phyloP scores from a whole-genome alignment of 148 eudicot species.

The Diospyros kaki region DNA sequence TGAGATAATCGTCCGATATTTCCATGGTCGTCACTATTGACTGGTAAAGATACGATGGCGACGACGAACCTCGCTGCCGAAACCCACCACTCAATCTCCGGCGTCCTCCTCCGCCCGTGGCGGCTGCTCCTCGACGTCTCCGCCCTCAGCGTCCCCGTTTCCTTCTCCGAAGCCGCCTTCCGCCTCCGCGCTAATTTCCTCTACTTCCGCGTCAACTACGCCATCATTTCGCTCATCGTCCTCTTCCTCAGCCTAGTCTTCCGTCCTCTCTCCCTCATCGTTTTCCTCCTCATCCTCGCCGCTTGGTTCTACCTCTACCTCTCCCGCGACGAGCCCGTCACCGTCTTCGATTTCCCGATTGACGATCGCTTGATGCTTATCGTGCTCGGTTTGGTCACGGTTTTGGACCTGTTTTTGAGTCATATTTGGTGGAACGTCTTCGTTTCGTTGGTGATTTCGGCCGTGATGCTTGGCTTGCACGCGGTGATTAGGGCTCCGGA shows the following conservation, averaged over 20 bases:
- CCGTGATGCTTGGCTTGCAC: conserved; percentile 29
- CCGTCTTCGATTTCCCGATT: conserved; percentile 20
- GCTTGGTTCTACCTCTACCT: conserved; percentile 27
- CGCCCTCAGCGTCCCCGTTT: conserved; percentile 34
- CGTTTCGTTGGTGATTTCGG: conserved; percentile 21
- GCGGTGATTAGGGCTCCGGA: conserved; percentile 46
- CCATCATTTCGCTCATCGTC: conserved; percentile 22
- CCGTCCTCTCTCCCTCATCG: conserved; percentile 42
- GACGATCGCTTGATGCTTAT: conserved; percentile 35
- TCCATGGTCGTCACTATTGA: too few species aligned
- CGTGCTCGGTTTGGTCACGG: conserved; percentile 18
- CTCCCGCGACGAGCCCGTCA: conserved; percentile 25
- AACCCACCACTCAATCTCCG: not conserved
- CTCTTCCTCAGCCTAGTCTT: conserved; percentile 34
- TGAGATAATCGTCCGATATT: too few species aligned
- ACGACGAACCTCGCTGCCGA: too few species aligned
- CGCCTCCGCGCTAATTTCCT: conserved; percentile 37
- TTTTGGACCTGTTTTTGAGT: conserved; percentile 27
- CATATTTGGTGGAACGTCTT: conserved; percentile 38
- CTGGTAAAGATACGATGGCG: too few species aligned
- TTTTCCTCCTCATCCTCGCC: conserved; percentile 26
- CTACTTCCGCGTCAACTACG: conserved; percentile 53
- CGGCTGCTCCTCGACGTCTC: conserved; percentile 32
- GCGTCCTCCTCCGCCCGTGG: conserved; percentile 42
- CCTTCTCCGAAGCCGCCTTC: conserved; percentile 34